These are phyloP conservation scores for Camillea tinctor DNA, from an alignment of 2,329 filamentous ascomycete genomes.

Conservation along the genomic window DNA sequence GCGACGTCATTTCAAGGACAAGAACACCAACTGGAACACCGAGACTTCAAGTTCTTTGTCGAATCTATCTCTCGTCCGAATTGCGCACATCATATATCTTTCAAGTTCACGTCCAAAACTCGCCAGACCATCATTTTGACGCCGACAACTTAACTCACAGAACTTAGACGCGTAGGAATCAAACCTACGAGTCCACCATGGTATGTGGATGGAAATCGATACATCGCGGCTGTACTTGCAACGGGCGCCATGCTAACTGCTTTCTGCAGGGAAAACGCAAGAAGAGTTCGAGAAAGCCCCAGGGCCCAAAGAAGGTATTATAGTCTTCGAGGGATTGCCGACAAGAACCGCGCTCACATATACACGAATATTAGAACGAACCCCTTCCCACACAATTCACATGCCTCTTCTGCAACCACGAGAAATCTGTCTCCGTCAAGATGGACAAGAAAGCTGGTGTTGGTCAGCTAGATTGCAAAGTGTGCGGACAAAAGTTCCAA, in stretches of 20 bases:
- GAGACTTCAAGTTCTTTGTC: not conserved
- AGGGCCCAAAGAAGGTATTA: slow-evolving; percentile 76
- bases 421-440: slow-evolving; percentile 86
- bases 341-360: not conserved
- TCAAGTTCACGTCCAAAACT: not conserved
- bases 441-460: slow-evolving; percentile 91
- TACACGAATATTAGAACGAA: slow-evolving; percentile 52
- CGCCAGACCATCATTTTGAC: not conserved
- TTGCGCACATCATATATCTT: not conserved
- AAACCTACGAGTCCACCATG: slow-evolving; percentile 16
- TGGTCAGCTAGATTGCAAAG: slow-evolving; percentile 82
- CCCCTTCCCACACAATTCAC: slow-evolving; percentile 81
- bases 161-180: not conserved
- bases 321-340: slow-evolving; percentile 1
- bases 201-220: slow-evolving; percentile 14
- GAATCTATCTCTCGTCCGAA: not conserved
- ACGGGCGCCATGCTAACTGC: slow-evolving; percentile 2
- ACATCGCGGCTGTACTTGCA: not conserved
- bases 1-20: not conserved
- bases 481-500: slow-evolving; percentile 92
- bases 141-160: not conserved
- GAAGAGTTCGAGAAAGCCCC: slow-evolving; percentile 81
- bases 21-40: not conserved
- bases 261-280: slow-evolving; percentile 77
- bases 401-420: slow-evolving; percentile 98